A percentile compares a stretch with the other conserved stretches of the same genome.
Conservation (phyloP, 306 rosid species). For the Echinosophora koreensis region DNA sequence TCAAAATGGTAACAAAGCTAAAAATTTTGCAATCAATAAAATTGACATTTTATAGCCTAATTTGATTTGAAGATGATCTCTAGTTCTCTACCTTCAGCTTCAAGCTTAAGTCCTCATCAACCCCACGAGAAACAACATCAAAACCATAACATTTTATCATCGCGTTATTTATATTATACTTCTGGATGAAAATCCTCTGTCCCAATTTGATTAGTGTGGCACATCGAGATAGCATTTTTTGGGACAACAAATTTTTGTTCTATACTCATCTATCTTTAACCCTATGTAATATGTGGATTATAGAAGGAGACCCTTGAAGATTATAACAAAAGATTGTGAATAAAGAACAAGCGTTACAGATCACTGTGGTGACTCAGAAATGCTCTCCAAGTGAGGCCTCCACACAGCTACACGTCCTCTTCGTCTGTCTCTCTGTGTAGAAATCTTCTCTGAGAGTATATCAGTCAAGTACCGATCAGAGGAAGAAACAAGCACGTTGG, state of each 20-base stretch:
- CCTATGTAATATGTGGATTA: slow-evolving; percentile 36
- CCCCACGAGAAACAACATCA: neutral
- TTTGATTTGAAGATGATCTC: slow-evolving; percentile 22
- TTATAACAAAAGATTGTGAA: slow-evolving; percentile 39
- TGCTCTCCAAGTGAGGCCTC: slow-evolving; percentile 94
- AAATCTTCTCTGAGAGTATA: slow-evolving; percentile 83
- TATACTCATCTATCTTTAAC: slow-evolving; percentile 19
- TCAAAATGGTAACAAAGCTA: slow-evolving; percentile 39
- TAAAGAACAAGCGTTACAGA: slow-evolving; percentile 46
- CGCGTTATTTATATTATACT: neutral
- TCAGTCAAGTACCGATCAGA: slow-evolving; percentile 83
- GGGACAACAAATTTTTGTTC: no score
- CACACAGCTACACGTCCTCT: slow-evolving; percentile 91
- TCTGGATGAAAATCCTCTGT: no score
- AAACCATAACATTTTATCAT: slow-evolving; percentile 35
- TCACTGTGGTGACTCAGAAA: slow-evolving; percentile 78
- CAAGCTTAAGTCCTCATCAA: neutral
- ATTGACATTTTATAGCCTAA: slow-evolving; percentile 7
- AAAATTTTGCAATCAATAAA: slow-evolving; percentile 27
- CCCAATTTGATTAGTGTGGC: no score
- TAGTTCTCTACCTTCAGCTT: no score
- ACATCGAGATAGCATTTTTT: no score
- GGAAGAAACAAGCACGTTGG: slow-evolving; percentile 64
- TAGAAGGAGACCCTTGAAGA: slow-evolving; percentile 31
- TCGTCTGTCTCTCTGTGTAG: slow-evolving; percentile 75